Conservation (phyloP, 169 alveolate genomes). For the Theileria parva region DNA sequence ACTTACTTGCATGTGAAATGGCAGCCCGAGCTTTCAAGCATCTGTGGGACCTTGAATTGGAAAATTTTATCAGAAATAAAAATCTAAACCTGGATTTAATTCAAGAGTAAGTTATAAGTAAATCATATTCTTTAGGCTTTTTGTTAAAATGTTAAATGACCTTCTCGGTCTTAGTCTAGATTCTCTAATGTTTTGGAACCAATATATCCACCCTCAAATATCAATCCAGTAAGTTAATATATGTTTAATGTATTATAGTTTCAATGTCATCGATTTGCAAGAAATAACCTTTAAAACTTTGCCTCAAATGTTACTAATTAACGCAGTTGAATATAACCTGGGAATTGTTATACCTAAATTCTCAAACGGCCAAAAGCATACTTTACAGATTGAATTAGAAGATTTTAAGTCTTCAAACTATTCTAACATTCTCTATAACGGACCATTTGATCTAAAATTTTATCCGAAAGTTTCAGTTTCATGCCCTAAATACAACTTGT, state of each 20-base stretch:
- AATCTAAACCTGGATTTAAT: conserved; percentile 9
- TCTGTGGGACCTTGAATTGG: conserved; percentile 44
- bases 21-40: conserved; percentile 54
- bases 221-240: conserved; percentile 31
- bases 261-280: conserved; percentile 47
- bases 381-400: conserved; percentile 1
- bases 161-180: conserved; percentile 40
- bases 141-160: conserved; percentile 42
- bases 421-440: neutral
- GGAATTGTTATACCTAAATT: conserved; percentile 49
- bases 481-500: conserved; percentile 24
- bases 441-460: neutral
- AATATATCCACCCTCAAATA: conserved; percentile 42
- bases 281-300: conserved; percentile 32
- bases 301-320: conserved; percentile 51
- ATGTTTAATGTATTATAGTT: neutral
- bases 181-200: conserved; percentile 52
- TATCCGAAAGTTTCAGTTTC: conserved; percentile 36
- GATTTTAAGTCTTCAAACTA: conserved; percentile 16
- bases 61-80: neutral
- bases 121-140: conserved; percentile 7
- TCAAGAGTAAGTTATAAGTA: conserved; percentile 18
- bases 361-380: conserved; percentile 21
- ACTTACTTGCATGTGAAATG: conserved; percentile 50
- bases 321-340: conserved; percentile 44